Evolutionary conservation across 2,329 filamentous ascomycete species (phyloP).

Genomic region (Paracamarosporium sp.): DNA sequence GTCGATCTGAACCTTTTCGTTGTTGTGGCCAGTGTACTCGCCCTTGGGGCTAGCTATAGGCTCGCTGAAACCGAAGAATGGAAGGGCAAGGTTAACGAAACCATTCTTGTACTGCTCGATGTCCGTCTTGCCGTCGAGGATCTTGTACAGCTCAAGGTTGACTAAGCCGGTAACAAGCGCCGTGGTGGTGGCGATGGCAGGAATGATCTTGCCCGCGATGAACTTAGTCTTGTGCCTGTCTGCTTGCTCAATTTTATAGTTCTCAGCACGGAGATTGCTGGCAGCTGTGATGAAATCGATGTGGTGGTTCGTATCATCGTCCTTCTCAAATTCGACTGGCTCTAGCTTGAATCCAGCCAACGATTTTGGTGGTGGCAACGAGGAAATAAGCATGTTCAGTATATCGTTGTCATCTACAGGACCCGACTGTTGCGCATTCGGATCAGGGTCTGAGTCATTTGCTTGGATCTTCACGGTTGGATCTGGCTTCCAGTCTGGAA

Average conservation of each 20-base stretch:
- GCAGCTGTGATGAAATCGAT: slow-evolving; percentile 99
- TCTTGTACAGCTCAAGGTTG: slow-evolving; percentile 92
- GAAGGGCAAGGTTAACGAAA: slow-evolving; percentile 93
- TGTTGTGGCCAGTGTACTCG: slow-evolving; percentile 79
- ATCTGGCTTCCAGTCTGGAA: slow-evolving; percentile 92
- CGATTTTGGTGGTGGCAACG: slow-evolving; percentile 78
- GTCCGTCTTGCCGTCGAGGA: slow-evolving; percentile 94
- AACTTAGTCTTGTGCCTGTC: slow-evolving; percentile 99
- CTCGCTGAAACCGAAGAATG: slow-evolving; percentile 98
- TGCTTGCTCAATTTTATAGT: slow-evolving; percentile 94
- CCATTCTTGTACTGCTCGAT: slow-evolving; percentile 99
- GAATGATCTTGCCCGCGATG: slow-evolving; percentile 99
- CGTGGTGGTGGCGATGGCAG: slow-evolving; percentile 96
- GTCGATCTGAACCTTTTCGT: slow-evolving; percentile 80
- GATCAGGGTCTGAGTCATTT: slow-evolving; percentile 92
- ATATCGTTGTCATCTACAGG: slow-evolving; percentile 77
- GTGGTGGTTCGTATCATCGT: slow-evolving; percentile 96
- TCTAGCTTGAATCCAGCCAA: slow-evolving; percentile 87
- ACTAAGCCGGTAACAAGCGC: slow-evolving; percentile 94
- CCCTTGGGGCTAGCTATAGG: slow-evolving; percentile 94
- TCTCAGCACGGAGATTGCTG: slow-evolving; percentile 94
- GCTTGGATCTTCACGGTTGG: slow-evolving; percentile 95
- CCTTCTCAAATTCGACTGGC: slow-evolving; percentile 97
- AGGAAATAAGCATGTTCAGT: slow-evolving; percentile 72
- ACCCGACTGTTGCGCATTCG: slow-evolving; percentile 69